A percentile compares a stretch with the other conserved stretches of the same genome.
These are phyloP conservation scores for Allium sativum DNA, from an alignment of 106 monocot species.

Conservation along the genomic window DNA sequence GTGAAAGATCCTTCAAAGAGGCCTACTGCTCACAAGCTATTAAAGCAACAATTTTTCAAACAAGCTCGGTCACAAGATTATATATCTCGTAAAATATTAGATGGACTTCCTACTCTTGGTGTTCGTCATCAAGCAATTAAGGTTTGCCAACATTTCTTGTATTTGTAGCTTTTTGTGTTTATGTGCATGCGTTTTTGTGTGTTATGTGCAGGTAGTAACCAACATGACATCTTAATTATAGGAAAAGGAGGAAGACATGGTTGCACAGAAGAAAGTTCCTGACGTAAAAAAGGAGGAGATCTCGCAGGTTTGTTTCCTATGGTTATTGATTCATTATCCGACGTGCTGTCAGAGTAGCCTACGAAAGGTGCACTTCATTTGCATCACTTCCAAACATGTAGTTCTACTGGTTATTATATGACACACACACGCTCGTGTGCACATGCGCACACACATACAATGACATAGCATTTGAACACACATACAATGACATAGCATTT, in stretches of 20 bases:
- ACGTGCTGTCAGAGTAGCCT: too few relatives aligned
- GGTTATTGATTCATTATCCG: background rate
- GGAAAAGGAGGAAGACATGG: conserved; percentile 72
- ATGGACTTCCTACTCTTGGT: conserved; percentile 72
- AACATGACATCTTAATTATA: conserved; percentile 13
- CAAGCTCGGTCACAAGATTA: conserved; percentile 79
- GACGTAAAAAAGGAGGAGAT: conserved; percentile 56
- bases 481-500: too few relatives aligned
- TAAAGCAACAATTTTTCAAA: conserved; percentile 87
- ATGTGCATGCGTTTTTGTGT: background rate
- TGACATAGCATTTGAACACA: too few relatives aligned
- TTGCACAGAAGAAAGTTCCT: conserved; percentile 79
- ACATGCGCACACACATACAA: too few relatives aligned
- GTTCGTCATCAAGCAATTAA: conserved; percentile 68
- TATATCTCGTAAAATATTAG: conserved; percentile 51
- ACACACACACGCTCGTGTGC: too few relatives aligned
- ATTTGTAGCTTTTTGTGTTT: too few relatives aligned
- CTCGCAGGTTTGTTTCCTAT: conserved; percentile 43
- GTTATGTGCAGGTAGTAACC: background rate
- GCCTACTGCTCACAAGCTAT: conserved; percentile 61
- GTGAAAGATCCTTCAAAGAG: conserved; percentile 89
- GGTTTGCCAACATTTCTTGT: conserved; percentile 14
- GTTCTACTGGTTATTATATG: too few relatives aligned
- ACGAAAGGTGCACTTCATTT: too few relatives aligned
- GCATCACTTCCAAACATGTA: too few relatives aligned